Evolutionary conservation across 306 rosid genomes (phyloP), one percentile per base, ranked within the genome.

Genomic region (Dalbergia cultrata): DNA sequence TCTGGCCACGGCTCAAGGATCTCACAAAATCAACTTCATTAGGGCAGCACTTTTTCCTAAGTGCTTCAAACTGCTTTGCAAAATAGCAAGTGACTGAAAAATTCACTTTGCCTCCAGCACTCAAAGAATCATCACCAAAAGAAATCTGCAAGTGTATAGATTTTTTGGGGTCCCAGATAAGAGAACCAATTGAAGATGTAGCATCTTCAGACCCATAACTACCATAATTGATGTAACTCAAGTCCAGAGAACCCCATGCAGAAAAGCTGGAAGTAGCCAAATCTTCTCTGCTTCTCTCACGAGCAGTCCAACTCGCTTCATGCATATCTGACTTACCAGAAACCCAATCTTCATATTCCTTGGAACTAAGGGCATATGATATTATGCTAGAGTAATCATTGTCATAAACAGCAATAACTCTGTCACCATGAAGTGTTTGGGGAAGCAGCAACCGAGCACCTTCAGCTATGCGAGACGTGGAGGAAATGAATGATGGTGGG

Each of bases 31-130:
- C 98, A 52, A 88, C 92, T 84, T 88, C 93, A 39, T 67, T 89
- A 3, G 97, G 97, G 83, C 98, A 96, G 89, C 99, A 96, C 76
- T 86, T 93, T 56, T 85, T 92, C 60, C 99, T 88, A 22, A 96
- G 92, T 57, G 87, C 84, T 78, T 93, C 99, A 66, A 96, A 96
- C 86, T 86, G 94, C 87, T 86, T 92, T 0, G 98, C 95, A 43
- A 88, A 93, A 89, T 96, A 96, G 86, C 99, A 93, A 69, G 97
- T 96, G 78, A 96, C 98, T 14, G 92, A 93, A 82, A 96, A 96
- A 68, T 86, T 96, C 76, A 89, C 93, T 89, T 89, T 90, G 45
- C 92, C 92, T 19, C 90, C 95, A 47, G 85, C 90, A 75, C 77
- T 86, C 68, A 80, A 80, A 57, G 90, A 87, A 57, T 93, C 95